Conservation (phyloP, 169 alveolate genomes). For the Theileria orientalis region DNA sequence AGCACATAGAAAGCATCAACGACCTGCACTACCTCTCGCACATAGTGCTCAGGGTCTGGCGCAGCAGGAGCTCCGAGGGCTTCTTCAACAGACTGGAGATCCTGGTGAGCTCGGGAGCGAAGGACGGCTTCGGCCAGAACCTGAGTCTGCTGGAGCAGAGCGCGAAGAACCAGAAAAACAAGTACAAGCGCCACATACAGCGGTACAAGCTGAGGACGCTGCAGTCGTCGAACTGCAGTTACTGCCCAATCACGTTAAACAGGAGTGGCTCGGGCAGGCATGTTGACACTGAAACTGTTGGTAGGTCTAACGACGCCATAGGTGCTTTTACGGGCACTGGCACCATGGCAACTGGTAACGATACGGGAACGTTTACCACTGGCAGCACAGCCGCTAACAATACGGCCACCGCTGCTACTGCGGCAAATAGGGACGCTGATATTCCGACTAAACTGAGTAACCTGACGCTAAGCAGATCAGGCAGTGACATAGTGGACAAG, state of each 20-base stretch:
- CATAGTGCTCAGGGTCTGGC: conserved; percentile 82
- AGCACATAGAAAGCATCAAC: conserved; percentile 59
- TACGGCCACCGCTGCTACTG: neutral
- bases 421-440: neutral
- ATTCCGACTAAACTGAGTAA: neutral
- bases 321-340: no score
- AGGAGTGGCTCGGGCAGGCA: neutral
- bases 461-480: neutral
- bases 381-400: neutral
- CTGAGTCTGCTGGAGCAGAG: conserved; percentile 66
- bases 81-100: conserved; percentile 74
- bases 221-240: neutral
- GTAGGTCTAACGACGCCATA: no score
- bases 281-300: neutral
- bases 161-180: conserved; percentile 73
- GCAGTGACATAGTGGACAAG: neutral
- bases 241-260: neutral
- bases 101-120: conserved; percentile 81
- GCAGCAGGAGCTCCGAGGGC: conserved; percentile 60
- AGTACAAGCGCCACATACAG: conserved; percentile 68
- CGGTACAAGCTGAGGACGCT: conserved; percentile 52
- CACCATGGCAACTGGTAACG: no score
- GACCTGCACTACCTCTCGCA: conserved; percentile 83
- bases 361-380: no score
- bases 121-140: conserved; percentile 79